Base-by-base conservation (phyloP, 164 flowering plant genomes). In the Aristolochia contorta region DNA sequence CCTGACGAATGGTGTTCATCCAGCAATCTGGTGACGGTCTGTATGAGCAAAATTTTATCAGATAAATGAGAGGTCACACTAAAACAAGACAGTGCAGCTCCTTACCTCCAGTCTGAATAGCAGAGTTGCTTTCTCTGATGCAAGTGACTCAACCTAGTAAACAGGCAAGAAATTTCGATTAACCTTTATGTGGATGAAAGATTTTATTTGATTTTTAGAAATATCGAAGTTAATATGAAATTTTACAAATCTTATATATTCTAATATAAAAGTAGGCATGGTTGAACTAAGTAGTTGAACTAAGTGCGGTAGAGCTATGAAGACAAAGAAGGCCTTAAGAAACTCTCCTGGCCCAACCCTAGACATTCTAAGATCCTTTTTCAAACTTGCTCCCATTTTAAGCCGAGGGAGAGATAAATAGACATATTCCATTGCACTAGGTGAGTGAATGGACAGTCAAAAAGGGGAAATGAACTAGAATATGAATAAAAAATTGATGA, bases 101-200 rank as follows among this genome's bases (percentile, higher is more conserved):
- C 45, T 50, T 82, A 92, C 98, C 96, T 93, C 98, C n/a, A 84
- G 85, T 69, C 91, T 82, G 54, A 93, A 85, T 45, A 65, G 60
- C 57, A 85, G 62, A 21, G 75, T 86, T 10, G 96, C 94, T 77
- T 93, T 93, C 82, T 93, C 96, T 5, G 97, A 87, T 58, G 98
- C 77, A 19, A 93, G 85, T 32, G 87, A 66, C 78, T 93, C 98
- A 57, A 93, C 97, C 98, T 93, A 19, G 18, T 21, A 24, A 59
- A 22, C 33, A 47, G 22, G 16, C 12, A 58, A 53, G 2, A 8
- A 54, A 1, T 37, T 30, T 9, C 24, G 9, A 37, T n/a, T 61
- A 24, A 51, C 47, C 3, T 51, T 61, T 37, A 6, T 5, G 30
- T 27, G 5, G 30, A 27, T 27, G 30, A 27, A 5, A 27, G n/a